These are phyloP conservation scores for Crithidia fasciculata DNA, from an alignment of 208 protist genomes.

Conservation along the genomic window DNA sequence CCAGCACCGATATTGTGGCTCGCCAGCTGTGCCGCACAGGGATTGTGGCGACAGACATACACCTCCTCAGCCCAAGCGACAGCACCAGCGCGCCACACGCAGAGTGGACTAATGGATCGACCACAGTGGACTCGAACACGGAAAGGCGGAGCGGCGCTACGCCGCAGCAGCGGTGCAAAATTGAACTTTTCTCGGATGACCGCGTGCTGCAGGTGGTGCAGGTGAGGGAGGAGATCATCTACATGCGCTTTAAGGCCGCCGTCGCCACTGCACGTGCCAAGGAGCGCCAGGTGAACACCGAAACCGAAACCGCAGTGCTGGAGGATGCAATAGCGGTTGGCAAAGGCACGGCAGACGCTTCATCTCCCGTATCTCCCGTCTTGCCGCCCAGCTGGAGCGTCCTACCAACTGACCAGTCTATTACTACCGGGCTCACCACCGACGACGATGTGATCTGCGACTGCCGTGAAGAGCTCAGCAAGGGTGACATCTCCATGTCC, in stretches of 20 bases:
- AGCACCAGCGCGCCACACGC: background rate
- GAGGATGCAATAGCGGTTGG: too few relatives aligned
- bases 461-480: background rate
- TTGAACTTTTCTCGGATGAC: conserved; percentile 81
- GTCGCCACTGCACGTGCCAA: background rate
- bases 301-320: too few relatives aligned
- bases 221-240: conserved; percentile 74
- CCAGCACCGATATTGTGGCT: conserved; percentile 1
- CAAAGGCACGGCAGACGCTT: too few relatives aligned
- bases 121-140: background rate
- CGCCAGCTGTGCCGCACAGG: conserved; percentile 23
- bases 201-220: conserved; percentile 69
- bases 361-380: too few relatives aligned
- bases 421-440: background rate
- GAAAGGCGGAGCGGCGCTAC: conserved; percentile 17
- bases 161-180: background rate
- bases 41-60: conserved; percentile 29
- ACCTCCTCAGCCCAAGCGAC: conserved; percentile 1
- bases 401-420: conserved; percentile 2
- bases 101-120: background rate
- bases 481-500: conserved; percentile 15
- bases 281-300: background rate
- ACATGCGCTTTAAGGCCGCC: conserved; percentile 53
- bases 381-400: background rate
- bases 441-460: conserved; percentile 4